phyloP scores from a whole-genome alignment of 495 filamentous ascomycete genomes.

The Apiosordaria backusii region DNA sequence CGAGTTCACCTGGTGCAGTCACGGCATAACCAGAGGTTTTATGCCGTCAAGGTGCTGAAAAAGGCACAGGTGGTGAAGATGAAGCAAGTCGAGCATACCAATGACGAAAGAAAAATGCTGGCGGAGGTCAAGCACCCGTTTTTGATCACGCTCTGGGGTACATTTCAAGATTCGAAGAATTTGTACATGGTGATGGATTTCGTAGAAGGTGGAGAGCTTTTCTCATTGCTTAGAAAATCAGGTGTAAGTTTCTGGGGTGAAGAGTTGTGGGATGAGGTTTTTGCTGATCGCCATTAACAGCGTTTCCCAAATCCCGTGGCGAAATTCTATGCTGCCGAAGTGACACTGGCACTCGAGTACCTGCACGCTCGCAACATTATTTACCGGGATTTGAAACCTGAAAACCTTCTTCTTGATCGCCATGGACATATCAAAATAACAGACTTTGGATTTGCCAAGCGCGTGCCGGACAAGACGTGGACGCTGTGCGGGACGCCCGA shows the following conservation, averaged over 20 bases:
- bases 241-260: constrained; percentile 61
- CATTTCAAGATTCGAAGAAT: constrained; percentile 92
- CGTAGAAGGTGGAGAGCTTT: constrained; percentile 97
- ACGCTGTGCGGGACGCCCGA: constrained; percentile 98
- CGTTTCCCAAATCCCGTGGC: constrained; percentile 98
- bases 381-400: constrained; percentile 95
- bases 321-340: constrained; percentile 98
- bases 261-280: not conserved
- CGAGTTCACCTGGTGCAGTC: constrained; percentile 95
- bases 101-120: constrained; percentile 93
- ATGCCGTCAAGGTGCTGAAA: constrained; percentile 96
- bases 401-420: constrained; percentile 90
- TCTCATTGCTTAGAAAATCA: constrained; percentile 90
- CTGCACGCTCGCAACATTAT: constrained; percentile 94
- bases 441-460: constrained; percentile 98
- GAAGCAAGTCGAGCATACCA: constrained; percentile 99
- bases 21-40: constrained; percentile 94
- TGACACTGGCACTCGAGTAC: constrained; percentile 92
- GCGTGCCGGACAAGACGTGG: constrained; percentile 98
- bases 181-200: constrained; percentile 99
- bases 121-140: constrained; percentile 95
- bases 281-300: constrained; percentile 44
- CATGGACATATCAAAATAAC: constrained; percentile 98
- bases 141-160: constrained; percentile 95
- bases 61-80: constrained; percentile 99